Percentiles rank a stretch among this genome's conserved stretches.
Evolutionary conservation across 73 alveolate genomes (phyloP).

Genomic region (Paramecium caudatum): DNA sequence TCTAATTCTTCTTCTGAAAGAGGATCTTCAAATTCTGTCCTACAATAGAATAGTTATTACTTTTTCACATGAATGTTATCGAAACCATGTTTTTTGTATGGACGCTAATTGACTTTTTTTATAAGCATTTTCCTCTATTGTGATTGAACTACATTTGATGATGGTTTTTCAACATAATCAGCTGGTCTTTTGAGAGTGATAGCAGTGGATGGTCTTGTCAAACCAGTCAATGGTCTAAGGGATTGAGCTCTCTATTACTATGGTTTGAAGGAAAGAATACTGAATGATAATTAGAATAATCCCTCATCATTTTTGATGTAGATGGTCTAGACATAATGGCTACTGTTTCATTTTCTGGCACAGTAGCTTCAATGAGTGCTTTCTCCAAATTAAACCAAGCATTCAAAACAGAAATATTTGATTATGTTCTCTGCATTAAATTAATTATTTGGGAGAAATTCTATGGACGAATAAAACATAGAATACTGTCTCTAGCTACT

Average conservation of each 20-base stretch:
- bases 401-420: slow-evolving; percentile 46
- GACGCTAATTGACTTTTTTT: slow-evolving; percentile 13
- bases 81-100: slow-evolving; percentile 42
- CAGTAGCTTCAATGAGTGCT: slow-evolving; percentile 7
- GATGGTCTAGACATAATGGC: slow-evolving; percentile 8
- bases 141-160: slow-evolving; percentile 44
- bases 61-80: slow-evolving; percentile 45
- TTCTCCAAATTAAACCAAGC: slow-evolving; percentile 62
- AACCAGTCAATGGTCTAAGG: slow-evolving; percentile 53
- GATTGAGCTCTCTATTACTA: slow-evolving; percentile 39
- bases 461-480: too few species aligned
- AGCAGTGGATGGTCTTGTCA: slow-evolving; percentile 49
- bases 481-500: too few species aligned
- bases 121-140: neutral
- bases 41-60: neutral
- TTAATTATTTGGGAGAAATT: too few species aligned
- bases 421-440: slow-evolving; percentile 11
- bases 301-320: slow-evolving; percentile 54
- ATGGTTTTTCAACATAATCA: neutral
- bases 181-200: neutral
- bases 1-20: slow-evolving; percentile 34
- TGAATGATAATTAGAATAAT: slow-evolving; percentile 51
- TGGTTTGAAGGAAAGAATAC: slow-evolving; percentile 9
- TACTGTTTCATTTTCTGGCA: neutral
- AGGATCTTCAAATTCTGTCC: neutral